Base-by-base conservation (phyloP, 768 basidiomycete species). In the Rickenella mellea region DNA sequence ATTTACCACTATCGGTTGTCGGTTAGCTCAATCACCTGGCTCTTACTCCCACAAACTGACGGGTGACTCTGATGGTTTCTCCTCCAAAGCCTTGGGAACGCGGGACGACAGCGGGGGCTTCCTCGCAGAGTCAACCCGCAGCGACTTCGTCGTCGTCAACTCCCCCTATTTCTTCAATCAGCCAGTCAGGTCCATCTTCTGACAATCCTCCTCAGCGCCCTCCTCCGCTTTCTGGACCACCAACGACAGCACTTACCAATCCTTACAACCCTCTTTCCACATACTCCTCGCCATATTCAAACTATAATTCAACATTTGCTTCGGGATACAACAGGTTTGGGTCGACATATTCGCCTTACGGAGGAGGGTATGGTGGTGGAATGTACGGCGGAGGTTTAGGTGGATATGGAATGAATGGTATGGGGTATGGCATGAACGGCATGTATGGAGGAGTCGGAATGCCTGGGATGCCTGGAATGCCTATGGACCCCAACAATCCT, bases 41-140 rank as follows among this genome's bases (percentile, higher is more conserved):
- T n/a, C n/a, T n/a, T n/a, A n/a, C n/a, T n/a, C n/a, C n/a, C n/a
- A n/a, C n/a, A n/a, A n/a, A n/a, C n/a, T n/a, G n/a, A n/a, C n/a
- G n/a, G n/a, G n/a, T n/a, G n/a, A n/a, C n/a, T n/a, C n/a, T n/a
- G n/a, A 88, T 89, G 86, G 77, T 73, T 27, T 86, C 87, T 17
- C 88, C 88, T 37, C 88, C 87, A 57, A 91, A 90, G 59, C 89
- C 88, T 50, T 92, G 88, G 89, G 89, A 92, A 60, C 74, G 78
- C 41, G 72, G 74, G 6, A 62, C 65, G 35, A 53, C 60, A 28
- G 61, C 66, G 22, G 53, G 67, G 27, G 42, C 64, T 25, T 33
- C 45, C 6, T 8, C 55, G 4, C 31, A 52, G 19, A 12, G 61
- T 5, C 39, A 58, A 15, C 48, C 43, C 5, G 48, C 53, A 6